These are phyloP conservation scores for Aspergillus piperis DNA, from an alignment of 2,329 filamentous ascomycete species.

Conservation along the genomic window DNA sequence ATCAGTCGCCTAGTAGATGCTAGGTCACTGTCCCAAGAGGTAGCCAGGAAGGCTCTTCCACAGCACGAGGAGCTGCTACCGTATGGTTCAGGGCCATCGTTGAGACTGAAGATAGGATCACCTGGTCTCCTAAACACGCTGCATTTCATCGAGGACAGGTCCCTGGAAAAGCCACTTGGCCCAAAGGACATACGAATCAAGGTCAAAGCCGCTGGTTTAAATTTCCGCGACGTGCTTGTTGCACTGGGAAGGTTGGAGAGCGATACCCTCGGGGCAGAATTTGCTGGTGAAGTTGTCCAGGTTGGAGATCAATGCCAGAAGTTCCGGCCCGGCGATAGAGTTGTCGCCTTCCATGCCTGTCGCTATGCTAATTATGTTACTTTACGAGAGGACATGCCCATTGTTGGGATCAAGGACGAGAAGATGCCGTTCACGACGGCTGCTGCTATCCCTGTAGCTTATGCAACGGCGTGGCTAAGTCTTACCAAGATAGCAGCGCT, in stretches of 20 bases:
- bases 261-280: neutral
- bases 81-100: conserved; percentile 4
- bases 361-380: conserved; percentile 26
- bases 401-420: neutral
- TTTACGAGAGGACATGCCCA: conserved; percentile 14
- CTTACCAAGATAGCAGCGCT: conserved; percentile 19
- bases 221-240: conserved; percentile 25
- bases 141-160: conserved; percentile 20
- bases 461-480: conserved; percentile 9
- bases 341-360: neutral
- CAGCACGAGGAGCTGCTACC: neutral
- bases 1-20: conserved; percentile 9
- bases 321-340: conserved; percentile 28
- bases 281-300: conserved; percentile 1
- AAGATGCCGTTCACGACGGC: neutral
- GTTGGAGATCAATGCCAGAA: neutral
- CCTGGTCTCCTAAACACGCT: conserved; percentile 24
- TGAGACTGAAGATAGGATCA: conserved; percentile 17
- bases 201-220: conserved; percentile 25
- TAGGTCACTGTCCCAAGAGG: conserved; percentile 2
- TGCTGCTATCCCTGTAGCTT: conserved; percentile 9
- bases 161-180: neutral
- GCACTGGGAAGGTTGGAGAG: neutral
- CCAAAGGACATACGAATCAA: conserved; percentile 27
- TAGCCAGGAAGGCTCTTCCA: neutral